These are phyloP conservation scores for Hymenoscyphus albidus DNA, from an alignment of 2,329 filamentous ascomycete genomes.

Conservation along the genomic window DNA sequence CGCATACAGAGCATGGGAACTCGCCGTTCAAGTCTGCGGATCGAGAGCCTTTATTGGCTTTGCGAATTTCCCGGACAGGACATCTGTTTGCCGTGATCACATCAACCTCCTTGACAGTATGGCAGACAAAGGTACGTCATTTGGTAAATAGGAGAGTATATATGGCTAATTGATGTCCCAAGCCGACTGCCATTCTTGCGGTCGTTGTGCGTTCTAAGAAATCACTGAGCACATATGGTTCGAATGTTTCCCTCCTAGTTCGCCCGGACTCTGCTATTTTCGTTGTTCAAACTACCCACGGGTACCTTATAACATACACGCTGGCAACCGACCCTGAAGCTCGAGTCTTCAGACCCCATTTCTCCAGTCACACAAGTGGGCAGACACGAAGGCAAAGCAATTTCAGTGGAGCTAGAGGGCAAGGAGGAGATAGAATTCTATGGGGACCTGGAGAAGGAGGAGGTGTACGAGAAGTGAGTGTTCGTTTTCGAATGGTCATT, in stretches of 20 bases:
- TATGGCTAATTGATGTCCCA: constrained; percentile 39
- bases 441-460: constrained; percentile 78
- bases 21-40: constrained; percentile 20
- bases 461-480: constrained; percentile 79
- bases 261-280: constrained; percentile 90
- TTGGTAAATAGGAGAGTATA: not conserved
- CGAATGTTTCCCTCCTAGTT: constrained; percentile 78
- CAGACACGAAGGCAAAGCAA: constrained; percentile 60
- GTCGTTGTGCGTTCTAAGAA: constrained; percentile 76
- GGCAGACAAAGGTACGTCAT: constrained; percentile 80
- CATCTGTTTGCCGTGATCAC: constrained; percentile 88
- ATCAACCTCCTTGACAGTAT: constrained; percentile 79
- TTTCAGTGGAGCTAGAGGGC: constrained; percentile 46
- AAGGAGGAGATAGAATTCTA: constrained; percentile 56
- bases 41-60: constrained; percentile 66
- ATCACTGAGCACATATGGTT: constrained; percentile 79
- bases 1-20: constrained; percentile 17
- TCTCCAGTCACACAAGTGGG: constrained; percentile 63
- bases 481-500: constrained; percentile 96
- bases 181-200: constrained; percentile 82
- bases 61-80: constrained; percentile 74
- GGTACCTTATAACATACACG: constrained; percentile 92
- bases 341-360: constrained; percentile 79
- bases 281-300: constrained; percentile 79
- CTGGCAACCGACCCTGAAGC: constrained; percentile 79